Base-by-base conservation (phyloP, 164 flowering plant genomes). In the Buxus sempervirens region DNA sequence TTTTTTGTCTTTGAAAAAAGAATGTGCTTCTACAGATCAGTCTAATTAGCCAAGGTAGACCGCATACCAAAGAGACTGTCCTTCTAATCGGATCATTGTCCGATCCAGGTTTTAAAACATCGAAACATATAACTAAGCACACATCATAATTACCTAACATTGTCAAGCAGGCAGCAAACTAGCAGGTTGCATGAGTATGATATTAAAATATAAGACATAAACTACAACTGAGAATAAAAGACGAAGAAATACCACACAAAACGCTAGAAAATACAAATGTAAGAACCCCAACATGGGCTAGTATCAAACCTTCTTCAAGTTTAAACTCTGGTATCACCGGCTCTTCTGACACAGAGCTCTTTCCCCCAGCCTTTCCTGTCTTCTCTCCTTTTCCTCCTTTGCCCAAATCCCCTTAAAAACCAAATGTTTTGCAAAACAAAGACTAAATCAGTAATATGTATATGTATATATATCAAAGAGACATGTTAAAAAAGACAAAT, bases 331-430 rank as follows among this genome's bases (percentile, higher is more conserved):
- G 69, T 28, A 77, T 67, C 6, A 70, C 54, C 14, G 84, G 73
- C 63, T 71, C 79, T 67, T 82, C 82, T n/a, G 75, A 61, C 23
- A 32, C 57, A 48, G 69, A 23, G 72, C 68, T 67, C 71, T 83
- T 86, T 54, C 78, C 81, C 42, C 72, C 79, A 49, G 57, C 64
- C 62, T 74, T 84, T 19, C 72, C 73, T 54, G 53, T 45, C 55
- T 76, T 83, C 42, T 65, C 84, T 56, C 79, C 83, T 72, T 85
- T 87, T 45, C 90, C 91, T 12, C 78, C 83, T 78, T 81, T 82
- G 66, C 72, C 66, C 74, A 18, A 58, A 64, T 73, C 77, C 71
- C 74, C 82, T 81, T 53, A 26, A 73, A 20, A 61, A 58, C 49
- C 54, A 70, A 54, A 72, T 19, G 71, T 48, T 45, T 38, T 53